Percentiles rank a stretch among this genome's conserved stretches.
These are phyloP conservation scores for Pseudogymnoascus sp. DNA, from an alignment of 2,329 filamentous ascomycete species.

Conservation along the genomic window DNA sequence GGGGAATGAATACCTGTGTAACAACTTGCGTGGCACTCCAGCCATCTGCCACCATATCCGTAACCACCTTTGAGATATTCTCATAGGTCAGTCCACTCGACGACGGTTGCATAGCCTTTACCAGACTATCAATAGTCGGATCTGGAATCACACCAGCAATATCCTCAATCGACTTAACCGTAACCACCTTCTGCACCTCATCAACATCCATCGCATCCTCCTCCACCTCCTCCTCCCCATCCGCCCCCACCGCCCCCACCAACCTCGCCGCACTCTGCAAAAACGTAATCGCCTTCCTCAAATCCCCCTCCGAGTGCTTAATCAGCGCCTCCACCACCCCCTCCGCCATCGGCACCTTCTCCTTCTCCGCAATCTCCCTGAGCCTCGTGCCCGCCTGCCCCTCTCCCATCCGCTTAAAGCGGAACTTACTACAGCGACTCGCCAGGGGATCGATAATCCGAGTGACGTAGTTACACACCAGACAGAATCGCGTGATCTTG, in stretches of 20 bases:
- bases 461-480: slow-evolving; percentile 98
- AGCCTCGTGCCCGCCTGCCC: slow-evolving; percentile 73
- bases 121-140: slow-evolving; percentile 60
- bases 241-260: slow-evolving; percentile 54
- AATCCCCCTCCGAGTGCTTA: slow-evolving; percentile 82
- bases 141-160: slow-evolving; percentile 92
- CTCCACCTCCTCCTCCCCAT: slow-evolving; percentile 31
- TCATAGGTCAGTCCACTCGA: slow-evolving; percentile 60
- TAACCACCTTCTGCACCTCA: slow-evolving; percentile 59
- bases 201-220: slow-evolving; percentile 39
- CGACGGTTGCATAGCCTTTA: slow-evolving; percentile 69
- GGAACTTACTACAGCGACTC: slow-evolving; percentile 89
- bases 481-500: slow-evolving; percentile 92
- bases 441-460: slow-evolving; percentile 95
- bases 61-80: slow-evolving; percentile 69
- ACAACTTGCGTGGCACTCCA: slow-evolving; percentile 93
- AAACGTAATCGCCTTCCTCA: slow-evolving; percentile 94
- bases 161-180: slow-evolving; percentile 77
- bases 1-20: slow-evolving; percentile 53
- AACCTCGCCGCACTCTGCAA: slow-evolving; percentile 88
- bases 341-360: slow-evolving; percentile 68
- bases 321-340: slow-evolving; percentile 81
- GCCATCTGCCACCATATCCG: slow-evolving; percentile 88
- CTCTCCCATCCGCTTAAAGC: slow-evolving; percentile 93
- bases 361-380: slow-evolving; percentile 72